Percentiles rank a stretch among this genome's conserved stretches.
phyloP scores from a whole-genome alignment of 2,329 filamentous ascomycete species.

The Monosporascus sp. region DNA sequence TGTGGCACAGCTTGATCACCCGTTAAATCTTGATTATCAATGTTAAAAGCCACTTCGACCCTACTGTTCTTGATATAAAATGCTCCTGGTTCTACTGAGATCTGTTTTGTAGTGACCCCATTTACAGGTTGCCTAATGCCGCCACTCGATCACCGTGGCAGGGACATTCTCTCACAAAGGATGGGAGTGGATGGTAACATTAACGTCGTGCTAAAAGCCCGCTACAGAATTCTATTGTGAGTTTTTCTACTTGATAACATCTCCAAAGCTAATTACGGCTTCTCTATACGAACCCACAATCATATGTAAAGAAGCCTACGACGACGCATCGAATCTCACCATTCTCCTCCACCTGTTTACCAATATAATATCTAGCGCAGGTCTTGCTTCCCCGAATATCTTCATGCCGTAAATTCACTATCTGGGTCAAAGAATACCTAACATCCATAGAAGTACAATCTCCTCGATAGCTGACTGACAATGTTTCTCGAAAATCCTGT shows the following conservation, averaged over 20 bases:
- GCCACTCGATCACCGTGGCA: too few species aligned
- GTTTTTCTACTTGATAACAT: background rate
- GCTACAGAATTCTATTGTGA: background rate
- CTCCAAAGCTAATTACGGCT: background rate
- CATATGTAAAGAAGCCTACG: slow-evolving; percentile 1
- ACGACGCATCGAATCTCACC: background rate
- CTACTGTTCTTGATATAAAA: too few species aligned
- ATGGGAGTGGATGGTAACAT: background rate
- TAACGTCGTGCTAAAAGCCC: background rate
- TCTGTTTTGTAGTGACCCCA: too few species aligned
- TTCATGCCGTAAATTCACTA: slow-evolving; percentile 12
- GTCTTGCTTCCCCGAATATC: slow-evolving; percentile 11
- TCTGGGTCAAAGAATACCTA: too few species aligned
- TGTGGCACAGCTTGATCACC: too few species aligned
- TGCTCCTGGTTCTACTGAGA: too few species aligned
- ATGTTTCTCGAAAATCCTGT: too few species aligned
- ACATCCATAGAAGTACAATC: too few species aligned
- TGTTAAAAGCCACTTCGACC: too few species aligned
- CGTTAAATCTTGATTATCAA: too few species aligned
- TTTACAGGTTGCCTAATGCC: too few species aligned
- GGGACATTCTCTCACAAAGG: background rate
- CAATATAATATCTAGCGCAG: slow-evolving; percentile 3
- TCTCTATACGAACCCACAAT: slow-evolving; percentile 1
- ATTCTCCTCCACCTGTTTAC: slow-evolving; percentile 2
- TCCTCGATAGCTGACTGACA: too few species aligned